phyloP scores from a whole-genome alignment of 73 alveolate genomes.

The Paramecium octaurelia region DNA sequence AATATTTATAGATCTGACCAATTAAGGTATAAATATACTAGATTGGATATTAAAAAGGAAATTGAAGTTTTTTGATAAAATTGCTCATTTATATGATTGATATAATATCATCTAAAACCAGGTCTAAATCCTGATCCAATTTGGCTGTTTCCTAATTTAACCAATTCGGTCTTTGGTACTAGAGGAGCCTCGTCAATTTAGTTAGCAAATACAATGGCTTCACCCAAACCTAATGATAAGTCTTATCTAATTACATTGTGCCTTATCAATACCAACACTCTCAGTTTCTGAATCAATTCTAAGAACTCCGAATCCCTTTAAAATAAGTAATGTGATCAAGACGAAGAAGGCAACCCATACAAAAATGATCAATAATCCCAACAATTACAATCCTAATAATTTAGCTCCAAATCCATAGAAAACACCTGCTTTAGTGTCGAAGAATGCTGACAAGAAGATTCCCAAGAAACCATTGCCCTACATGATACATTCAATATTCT shows the following conservation, averaged over 20 bases:
- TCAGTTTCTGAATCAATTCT: constrained; percentile 12
- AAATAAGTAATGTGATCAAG: not conserved
- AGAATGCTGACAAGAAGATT: constrained; percentile 4
- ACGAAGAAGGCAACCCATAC: constrained; percentile 46
- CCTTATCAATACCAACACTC: constrained; percentile 19
- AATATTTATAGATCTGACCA: not conserved
- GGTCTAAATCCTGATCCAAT: constrained; percentile 35
- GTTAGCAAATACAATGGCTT: constrained; percentile 4
- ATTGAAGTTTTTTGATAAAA: not conserved
- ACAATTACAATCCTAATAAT: not conserved
- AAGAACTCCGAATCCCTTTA: constrained; percentile 27
- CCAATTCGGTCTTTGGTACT: not conserved
- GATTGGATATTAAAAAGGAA: not conserved
- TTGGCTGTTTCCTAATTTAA: not conserved
- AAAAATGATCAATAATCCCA: constrained; percentile 5
- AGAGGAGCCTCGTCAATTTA: not conserved
- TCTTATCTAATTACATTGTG: not conserved
- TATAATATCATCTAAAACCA: not conserved
- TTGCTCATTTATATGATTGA: not conserved
- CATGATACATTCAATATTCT: not conserved
- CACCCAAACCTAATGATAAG: not conserved
- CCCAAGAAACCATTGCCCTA: constrained; percentile 43
- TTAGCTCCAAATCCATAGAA: not conserved
- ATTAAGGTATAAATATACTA: not conserved
- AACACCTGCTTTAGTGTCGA: constrained; percentile 19